Conservation (phyloP, 805 yeast species). For the Metschnikowia amazonensis region DNA sequence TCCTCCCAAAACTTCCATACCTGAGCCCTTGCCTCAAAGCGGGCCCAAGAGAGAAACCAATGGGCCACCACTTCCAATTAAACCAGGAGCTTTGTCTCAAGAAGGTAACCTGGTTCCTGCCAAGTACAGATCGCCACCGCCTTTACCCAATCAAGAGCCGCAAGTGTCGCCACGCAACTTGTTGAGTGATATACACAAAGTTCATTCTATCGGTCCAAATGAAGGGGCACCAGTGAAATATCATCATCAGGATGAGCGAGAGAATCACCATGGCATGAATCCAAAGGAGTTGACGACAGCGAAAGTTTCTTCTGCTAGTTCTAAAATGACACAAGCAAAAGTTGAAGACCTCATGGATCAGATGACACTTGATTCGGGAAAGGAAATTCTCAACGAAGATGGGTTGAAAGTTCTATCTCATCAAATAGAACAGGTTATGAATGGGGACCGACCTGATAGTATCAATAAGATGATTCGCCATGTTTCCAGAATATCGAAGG, state of each 20-base stretch:
- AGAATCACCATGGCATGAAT: too few species aligned
- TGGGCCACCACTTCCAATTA: constrained; percentile 28
- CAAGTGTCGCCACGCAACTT: background rate
- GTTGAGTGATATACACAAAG: background rate
- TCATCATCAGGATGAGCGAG: background rate
- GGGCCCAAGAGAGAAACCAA: constrained; percentile 10
- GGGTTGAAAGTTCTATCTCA: constrained; percentile 13
- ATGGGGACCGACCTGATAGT: constrained; percentile 9
- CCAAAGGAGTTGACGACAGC: background rate
- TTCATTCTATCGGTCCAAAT: background rate
- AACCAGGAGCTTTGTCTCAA: constrained; percentile 27
- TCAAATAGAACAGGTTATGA: constrained; percentile 17
- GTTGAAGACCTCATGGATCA: constrained; percentile 20
- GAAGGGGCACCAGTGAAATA: background rate
- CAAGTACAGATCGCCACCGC: constrained; percentile 11
- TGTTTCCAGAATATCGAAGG: constrained; percentile 14
- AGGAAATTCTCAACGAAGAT: background rate
- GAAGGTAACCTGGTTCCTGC: constrained; percentile 5
- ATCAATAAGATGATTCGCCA: constrained; percentile 15
- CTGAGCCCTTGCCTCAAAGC: constrained; percentile 28
- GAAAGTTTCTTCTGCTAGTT: background rate
- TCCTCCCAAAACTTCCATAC: constrained; percentile 27
- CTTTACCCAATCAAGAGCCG: constrained; percentile 9
- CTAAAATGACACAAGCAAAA: background rate
- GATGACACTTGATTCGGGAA: constrained; percentile 10